Evolutionary conservation across 257 asterid species (phyloP).

Genomic region (Striga asiatica): DNA sequence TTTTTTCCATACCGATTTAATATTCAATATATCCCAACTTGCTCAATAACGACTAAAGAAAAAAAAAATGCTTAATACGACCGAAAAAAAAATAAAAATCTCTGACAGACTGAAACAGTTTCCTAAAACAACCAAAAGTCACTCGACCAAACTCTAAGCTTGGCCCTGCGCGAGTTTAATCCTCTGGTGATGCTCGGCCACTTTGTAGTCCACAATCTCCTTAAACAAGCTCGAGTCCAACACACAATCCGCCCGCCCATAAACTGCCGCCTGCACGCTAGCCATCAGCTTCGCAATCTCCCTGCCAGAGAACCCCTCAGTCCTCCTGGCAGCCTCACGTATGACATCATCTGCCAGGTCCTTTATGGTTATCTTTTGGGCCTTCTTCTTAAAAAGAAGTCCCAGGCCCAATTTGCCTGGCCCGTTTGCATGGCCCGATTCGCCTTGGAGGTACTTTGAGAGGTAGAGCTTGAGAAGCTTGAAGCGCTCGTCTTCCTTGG

Average conservation of each 20-base stretch:
- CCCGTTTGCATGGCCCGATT: constrained; percentile 36
- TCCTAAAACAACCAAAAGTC: background rate
- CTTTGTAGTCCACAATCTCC: constrained; percentile 80
- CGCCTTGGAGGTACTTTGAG: constrained; percentile 58
- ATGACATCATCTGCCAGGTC: constrained; percentile 57
- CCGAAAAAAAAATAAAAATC: background rate
- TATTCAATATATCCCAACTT: too few relatives aligned
- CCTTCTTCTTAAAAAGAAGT: constrained; percentile 26
- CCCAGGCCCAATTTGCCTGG: constrained; percentile 36
- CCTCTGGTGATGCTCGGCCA: constrained; percentile 78
- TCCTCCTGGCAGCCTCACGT: constrained; percentile 59
- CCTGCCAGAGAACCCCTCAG: constrained; percentile 84
- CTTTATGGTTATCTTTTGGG: constrained; percentile 49
- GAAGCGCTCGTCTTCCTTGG: constrained; percentile 78
- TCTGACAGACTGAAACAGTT: too few relatives aligned
- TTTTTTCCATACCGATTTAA: too few relatives aligned
- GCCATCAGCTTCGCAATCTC: constrained; percentile 97
- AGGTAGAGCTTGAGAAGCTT: constrained; percentile 76
- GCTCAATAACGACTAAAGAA: too few relatives aligned
- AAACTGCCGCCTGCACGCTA: constrained; percentile 83
- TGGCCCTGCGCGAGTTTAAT: constrained; percentile 35
- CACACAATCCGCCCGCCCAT: constrained; percentile 77
- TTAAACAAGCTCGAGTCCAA: constrained; percentile 51
- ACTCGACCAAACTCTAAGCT: background rate
- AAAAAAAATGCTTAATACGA: too few relatives aligned